Base-by-base conservation (phyloP, 1,284 basidiomycete species). In the Tylopilus sp. region DNA sequence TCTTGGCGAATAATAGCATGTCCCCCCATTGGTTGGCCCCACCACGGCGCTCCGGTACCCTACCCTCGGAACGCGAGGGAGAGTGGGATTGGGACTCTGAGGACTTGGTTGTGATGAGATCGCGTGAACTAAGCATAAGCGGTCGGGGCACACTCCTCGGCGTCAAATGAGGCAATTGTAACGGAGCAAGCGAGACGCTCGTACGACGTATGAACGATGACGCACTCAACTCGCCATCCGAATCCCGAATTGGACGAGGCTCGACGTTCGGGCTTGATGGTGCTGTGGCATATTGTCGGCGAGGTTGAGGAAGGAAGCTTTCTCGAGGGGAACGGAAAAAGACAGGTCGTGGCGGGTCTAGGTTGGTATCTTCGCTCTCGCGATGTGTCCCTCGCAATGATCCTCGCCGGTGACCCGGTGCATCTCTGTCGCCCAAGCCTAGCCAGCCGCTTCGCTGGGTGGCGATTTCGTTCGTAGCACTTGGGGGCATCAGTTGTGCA, bases 251-350 rank as follows among this genome's bases (percentile, higher is more conserved):
- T 3, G 47, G 15, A 28, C 13, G 35, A 10, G 67, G 66, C 6
- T 29, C 8, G 6, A 60, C 54, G 3, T 74, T 69, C 5, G 74
- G 70, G 51, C 68, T 75, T 10, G 70, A 62, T 3, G 76, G 74
- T 10, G 73, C 70, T 12, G 70, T 66, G 56, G 54, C 52, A 29
- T 48, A 46, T 36, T 63, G 56, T 49, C 65, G 57, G 28, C 66
- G 63, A 5, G 69, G 59, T 10, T 69, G 65, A 39, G 67, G 63
- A 18, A 78, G 69, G 52, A 79, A 68, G 41, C 79, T 82, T 52
- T 84, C 79, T 45, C 81, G 71, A 11, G 79, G 78, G 0, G 76
- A 74, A 18, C 74, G 75, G 65, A 82, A 85, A 62, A 76, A 75
- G 10, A 75, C 63, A 19, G 82, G 82, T 34, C 79, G 73, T 1